Evolutionary conservation across 208 protist species (phyloP).

Genomic region (Leishmania martiniquensis): DNA sequence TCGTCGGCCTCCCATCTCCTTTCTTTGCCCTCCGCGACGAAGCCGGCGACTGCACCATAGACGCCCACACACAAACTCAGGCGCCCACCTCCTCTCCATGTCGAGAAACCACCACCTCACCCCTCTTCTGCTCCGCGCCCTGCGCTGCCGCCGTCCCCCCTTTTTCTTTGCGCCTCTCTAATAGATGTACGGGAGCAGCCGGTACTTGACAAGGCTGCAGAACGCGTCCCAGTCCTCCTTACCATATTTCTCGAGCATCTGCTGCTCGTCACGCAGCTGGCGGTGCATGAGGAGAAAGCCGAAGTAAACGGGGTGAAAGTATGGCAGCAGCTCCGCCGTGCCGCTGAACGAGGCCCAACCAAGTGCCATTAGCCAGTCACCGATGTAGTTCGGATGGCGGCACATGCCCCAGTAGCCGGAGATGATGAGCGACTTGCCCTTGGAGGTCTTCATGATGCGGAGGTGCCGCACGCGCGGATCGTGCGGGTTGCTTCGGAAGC

Average conservation of each 20-base stretch:
- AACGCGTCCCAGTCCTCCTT: conserved; percentile 92
- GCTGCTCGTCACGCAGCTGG: conserved; percentile 92
- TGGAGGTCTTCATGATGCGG: conserved; percentile 82
- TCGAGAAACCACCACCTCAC: too few species aligned
- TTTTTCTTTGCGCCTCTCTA: conserved; percentile 19
- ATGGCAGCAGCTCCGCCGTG: conserved; percentile 75
- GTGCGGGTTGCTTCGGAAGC: conserved; percentile 77
- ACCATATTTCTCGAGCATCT: conserved; percentile 94
- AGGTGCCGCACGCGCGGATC: conserved; percentile 69
- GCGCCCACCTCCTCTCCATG: too few species aligned
- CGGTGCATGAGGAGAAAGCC: conserved; percentile 93
- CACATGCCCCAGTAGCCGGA: conserved; percentile 97
- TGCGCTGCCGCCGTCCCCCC: too few species aligned
- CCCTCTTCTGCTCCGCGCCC: background rate
- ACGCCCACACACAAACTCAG: too few species aligned
- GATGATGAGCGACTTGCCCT: conserved; percentile 88
- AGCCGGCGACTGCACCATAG: too few species aligned
- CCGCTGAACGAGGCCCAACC: conserved; percentile 70
- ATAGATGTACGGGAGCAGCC: conserved; percentile 92
- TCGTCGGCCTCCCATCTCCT: too few species aligned
- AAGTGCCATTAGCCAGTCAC: conserved; percentile 93
- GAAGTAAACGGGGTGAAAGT: conserved; percentile 96
- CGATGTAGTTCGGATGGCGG: conserved; percentile 97
- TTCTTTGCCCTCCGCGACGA: too few species aligned
- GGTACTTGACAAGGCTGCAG: conserved; percentile 84